phyloP scores from a whole-genome alignment of 202 grass and related monocot genomes.

The Bolboschoenoplectus hybrid region DNA sequence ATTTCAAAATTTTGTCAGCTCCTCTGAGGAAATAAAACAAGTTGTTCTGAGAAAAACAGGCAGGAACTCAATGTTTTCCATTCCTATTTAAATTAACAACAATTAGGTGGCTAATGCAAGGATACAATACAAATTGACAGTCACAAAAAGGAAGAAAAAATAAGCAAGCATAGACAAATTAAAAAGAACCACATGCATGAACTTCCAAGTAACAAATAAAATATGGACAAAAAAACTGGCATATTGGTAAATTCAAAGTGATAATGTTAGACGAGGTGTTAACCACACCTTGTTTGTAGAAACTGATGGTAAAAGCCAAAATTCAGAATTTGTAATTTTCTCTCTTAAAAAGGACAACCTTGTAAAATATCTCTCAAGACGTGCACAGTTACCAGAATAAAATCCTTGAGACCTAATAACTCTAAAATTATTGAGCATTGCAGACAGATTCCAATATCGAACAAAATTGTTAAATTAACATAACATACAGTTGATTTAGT shows the following conservation, averaged over 20 bases:
- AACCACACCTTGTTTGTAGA: background rate
- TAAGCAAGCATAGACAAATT: constrained; percentile 6
- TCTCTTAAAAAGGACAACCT: background rate
- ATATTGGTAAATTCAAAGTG: constrained; percentile 5
- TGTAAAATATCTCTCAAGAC: background rate
- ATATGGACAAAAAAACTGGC: background rate
- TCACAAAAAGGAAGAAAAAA: constrained; percentile 20
- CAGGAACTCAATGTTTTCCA: background rate
- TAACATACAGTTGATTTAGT: background rate
- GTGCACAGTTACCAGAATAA: constrained; percentile 3
- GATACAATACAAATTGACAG: background rate
- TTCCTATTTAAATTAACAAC: background rate
- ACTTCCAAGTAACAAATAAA: constrained; percentile 1
- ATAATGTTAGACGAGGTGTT: background rate
- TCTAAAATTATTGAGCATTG: background rate
- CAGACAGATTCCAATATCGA: background rate
- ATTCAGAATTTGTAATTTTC: background rate
- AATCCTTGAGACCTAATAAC: constrained; percentile 5
- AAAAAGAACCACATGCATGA: constrained; percentile 10
- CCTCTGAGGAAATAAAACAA: background rate
- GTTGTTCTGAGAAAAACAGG: background rate
- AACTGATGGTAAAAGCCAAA: constrained; percentile 19
- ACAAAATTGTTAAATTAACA: background rate
- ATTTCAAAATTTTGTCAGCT: constrained; percentile 3
- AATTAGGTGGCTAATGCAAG: background rate